Percentiles rank a stretch among this genome's conserved stretches.
Evolutionary conservation across 106 monocot species (phyloP).

Genomic region (Dendrobium huoshanense): DNA sequence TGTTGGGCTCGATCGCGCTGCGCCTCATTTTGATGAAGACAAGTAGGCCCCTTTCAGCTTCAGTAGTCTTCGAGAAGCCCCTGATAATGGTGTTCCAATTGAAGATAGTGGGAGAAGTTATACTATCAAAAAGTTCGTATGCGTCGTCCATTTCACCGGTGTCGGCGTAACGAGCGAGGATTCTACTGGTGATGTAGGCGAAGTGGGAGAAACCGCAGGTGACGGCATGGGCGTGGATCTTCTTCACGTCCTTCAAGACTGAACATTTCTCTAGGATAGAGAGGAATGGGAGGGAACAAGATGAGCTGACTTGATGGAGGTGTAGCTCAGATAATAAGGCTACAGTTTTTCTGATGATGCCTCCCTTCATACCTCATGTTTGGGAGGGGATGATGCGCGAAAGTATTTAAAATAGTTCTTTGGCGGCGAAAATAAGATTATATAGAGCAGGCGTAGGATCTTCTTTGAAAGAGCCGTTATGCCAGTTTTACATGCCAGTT

Average conservation of each 20-base stretch:
- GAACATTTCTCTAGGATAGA: conserved; percentile 18
- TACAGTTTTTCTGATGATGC: not conserved
- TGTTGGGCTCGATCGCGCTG: conserved; percentile 17
- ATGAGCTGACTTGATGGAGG: conserved; percentile 7
- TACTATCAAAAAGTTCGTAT: conserved; percentile 14
- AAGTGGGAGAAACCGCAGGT: conserved; percentile 15
- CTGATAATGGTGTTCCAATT: conserved; percentile 35
- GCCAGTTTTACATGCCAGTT: no score
- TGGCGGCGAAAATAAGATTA: no score
- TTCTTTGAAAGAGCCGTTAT: no score
- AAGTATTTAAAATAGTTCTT: no score
- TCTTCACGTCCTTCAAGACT: conserved; percentile 11
- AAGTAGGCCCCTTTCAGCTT: conserved; percentile 7
- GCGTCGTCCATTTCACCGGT: conserved; percentile 10
- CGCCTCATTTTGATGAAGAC: conserved; percentile 22
- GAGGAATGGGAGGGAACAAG: not conserved
- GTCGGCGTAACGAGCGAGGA: conserved; percentile 3
- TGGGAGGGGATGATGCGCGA: no score
- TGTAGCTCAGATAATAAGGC: not conserved
- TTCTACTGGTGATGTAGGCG: conserved; percentile 18
- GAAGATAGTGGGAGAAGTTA: conserved; percentile 14
- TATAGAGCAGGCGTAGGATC: no score
- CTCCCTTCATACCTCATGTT: not conserved
- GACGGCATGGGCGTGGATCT: conserved; percentile 23
- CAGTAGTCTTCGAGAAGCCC: conserved; percentile 11